These are phyloP conservation scores for Monosporascus sp. DNA, from an alignment of 2,329 filamentous ascomycete genomes.

Conservation along the genomic window DNA sequence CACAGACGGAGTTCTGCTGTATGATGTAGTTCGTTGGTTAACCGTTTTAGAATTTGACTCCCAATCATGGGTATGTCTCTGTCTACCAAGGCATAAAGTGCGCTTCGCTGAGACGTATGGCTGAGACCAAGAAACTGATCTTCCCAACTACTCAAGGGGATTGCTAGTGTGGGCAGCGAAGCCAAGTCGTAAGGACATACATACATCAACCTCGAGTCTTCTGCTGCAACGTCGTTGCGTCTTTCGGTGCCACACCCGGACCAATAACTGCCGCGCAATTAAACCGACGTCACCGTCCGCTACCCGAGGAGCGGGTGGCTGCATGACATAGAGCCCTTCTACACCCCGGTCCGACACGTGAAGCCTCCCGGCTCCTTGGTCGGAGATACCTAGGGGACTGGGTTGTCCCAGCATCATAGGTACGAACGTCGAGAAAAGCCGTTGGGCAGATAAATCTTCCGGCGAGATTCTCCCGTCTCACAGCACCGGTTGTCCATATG, in stretches of 20 bases:
- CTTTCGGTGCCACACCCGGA: background rate
- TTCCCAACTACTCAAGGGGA: too few species aligned
- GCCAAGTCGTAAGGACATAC: too few species aligned
- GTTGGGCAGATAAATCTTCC: conserved; percentile 1
- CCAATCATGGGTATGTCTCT: too few species aligned
- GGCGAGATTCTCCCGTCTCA: background rate
- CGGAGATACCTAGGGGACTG: too few species aligned
- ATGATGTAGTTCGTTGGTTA: too few species aligned
- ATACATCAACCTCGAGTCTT: background rate
- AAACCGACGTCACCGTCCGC: background rate
- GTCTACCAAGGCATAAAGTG: too few species aligned
- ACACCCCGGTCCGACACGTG: background rate
- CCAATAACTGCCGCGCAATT: background rate
- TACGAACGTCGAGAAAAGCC: background rate
- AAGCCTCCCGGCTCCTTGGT: background rate
- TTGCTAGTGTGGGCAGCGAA: too few species aligned
- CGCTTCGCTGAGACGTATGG: too few species aligned
- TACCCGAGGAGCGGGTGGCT: background rate
- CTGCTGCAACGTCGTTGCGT: background rate
- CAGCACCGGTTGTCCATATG: background rate
- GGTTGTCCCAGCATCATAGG: too few species aligned
- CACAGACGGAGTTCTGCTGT: too few species aligned
- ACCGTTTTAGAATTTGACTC: too few species aligned
- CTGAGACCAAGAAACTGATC: too few species aligned
- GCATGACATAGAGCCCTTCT: background rate